Base-by-base conservation (phyloP, 495 filamentous ascomycete species). In the Viridothelium virens region DNA sequence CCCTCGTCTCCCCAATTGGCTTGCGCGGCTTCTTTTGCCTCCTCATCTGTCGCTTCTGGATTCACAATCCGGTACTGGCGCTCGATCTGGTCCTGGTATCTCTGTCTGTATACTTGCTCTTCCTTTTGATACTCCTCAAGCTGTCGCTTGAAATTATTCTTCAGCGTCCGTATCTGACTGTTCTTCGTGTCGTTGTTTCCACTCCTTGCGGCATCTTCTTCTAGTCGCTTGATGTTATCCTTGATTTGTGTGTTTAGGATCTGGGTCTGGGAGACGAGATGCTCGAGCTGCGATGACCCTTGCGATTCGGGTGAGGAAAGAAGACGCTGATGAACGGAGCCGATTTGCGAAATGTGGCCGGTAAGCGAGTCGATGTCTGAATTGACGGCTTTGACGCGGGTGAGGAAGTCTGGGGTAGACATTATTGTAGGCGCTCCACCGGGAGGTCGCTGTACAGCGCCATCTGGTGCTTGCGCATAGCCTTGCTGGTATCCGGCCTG, bases 41-140 rank as follows among this genome's bases (percentile, higher is more conserved):
- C 86, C 12, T 75, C 74, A 63, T 89, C 86, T 38, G 80, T 82
- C 7, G 88, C 88, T 2, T 88, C 82, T 46, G 87, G 87, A 74
- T 91, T 90, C 65, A 91, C 87, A 71, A 91, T 90, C 46, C 83
- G 80, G 73, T 87, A 91, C 76, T 91, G 88, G 66, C 88, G 82
- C 63, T 83, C 80, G 72, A 90, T 89, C 75, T 89, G 86, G 63
- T 89, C 87, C 63, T 83, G 81, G 69, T 88, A 89, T 61, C 86
- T 77, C 69, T 81, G 77, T 69, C 83, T 80, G 77, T 88, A 89
- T n/a, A 76, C 77, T 56, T 79, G 75, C 79, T 91, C 88, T 71
- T 88, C 85, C 64, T 83, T 76, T 66, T 86, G 79, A 73, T 85
- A 91, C 41, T 79, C 81, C 69, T 84, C 79, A 67, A 91, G 75